Base-by-base conservation (phyloP, 176 grass and related monocot genomes). In the Bolboschoenus planiculmis region DNA sequence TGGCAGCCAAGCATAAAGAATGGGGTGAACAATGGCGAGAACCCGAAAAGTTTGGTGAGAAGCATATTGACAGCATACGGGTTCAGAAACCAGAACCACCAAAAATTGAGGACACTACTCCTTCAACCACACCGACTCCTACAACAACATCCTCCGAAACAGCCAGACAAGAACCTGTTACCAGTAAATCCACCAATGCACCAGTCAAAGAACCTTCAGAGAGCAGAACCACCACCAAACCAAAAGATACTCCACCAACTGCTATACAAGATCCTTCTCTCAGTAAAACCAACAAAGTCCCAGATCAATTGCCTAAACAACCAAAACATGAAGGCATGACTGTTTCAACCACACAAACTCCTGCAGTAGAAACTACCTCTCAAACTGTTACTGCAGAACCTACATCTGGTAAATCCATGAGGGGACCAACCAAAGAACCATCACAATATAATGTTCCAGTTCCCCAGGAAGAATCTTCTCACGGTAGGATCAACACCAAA, bases 1-100 rank as follows among this genome's bases (percentile, higher is more conserved):
- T 82, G 21, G 37, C n/a, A 7, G 10, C 10, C 79, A 82, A 65
- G 36, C 79, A 82, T 82, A 60, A 63, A 48, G 24, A 65, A 11
- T 82, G 79, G 79, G 23, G 50, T 4, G 59, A 44, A 31, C 79
- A 82, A 65, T 27, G 11, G 36, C 57, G 42, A 48, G 20, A 64
- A 40, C 31, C 55, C 3, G 51, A 80, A 23, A 60, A 56, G 53
- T 80, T 40, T 11, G 77, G 51, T 36, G 77, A 80, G 24, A 74
- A 48, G 21, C 4, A 48, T 80, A 4, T 8, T 0, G 11, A 59
- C 5, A 15, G 2, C 53, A 39, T 47, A 81, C 56, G 5, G 39
- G 79, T 11, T 61, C 21, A 58, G 60, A 33, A 39, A 63, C 56
- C 55, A 46, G 29, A 16, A 50, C 71, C 43, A 50, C 71, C 71